Base-by-base conservation (phyloP, 352 stramenopile genomes). In the Pythium monospermum region DNA sequence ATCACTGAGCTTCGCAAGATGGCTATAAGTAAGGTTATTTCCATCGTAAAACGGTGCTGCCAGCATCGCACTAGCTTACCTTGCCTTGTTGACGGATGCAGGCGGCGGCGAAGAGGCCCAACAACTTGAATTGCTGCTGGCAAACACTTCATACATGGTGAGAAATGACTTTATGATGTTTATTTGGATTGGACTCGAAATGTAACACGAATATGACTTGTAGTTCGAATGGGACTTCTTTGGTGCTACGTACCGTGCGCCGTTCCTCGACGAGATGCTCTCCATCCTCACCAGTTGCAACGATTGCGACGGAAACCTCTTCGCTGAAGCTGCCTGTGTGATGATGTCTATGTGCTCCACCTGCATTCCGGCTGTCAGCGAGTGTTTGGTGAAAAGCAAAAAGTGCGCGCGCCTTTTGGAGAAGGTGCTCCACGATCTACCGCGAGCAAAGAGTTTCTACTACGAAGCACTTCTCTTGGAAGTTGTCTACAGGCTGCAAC, bases 221-320 rank as follows among this genome's bases (percentile, higher is more conserved):
- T n/a, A 76, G 66, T 72, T 76, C 44, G 63, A 76, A 36, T 76
- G 66, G 66, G 63, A 76, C 5, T 70, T 72, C 30, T 76, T 76
- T 26, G 66, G 30, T 4, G 16, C 50, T 1, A 21, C 25, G 4
- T 26, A 56, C n/a, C 70, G 65, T 30, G 23, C 11, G 3, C 27
- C 19, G 2, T 72, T 66, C 27, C 33, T 61, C 7, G 53, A 58
- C 19, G 48, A 71, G 30, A 35, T 76, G 10, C 40, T 76, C 16
- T n/a, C 41, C 12, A 56, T 76, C 27, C 26, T 76, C 12, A 49
- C 52, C 8, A 44, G 18, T 15, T 66, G 53, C 27, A 53, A 64
- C 19, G 59, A 69, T 35, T 68, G 43, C 30, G 37, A 53, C 15
- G 57, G 53, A 21, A 66, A 16, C n/a, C 46, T 72, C 0, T 61